These are phyloP conservation scores for Annulohypoxylon truncatum DNA, from an alignment of 2,329 filamentous ascomycete genomes.

Conservation along the genomic window DNA sequence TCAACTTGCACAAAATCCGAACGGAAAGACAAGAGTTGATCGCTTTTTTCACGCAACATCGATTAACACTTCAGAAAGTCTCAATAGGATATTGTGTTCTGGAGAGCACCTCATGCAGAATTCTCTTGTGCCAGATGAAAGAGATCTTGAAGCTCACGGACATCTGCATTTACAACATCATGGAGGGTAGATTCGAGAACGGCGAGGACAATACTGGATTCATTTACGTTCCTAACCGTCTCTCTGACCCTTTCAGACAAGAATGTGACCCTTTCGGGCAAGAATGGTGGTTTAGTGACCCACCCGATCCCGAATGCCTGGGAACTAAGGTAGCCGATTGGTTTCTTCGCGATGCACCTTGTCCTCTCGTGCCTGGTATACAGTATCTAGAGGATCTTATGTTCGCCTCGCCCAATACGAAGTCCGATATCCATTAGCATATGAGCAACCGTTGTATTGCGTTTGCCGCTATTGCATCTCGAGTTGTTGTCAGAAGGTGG, in stretches of 20 bases:
- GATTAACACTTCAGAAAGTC: background rate
- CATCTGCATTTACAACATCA: background rate
- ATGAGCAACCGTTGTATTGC: background rate
- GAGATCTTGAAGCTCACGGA: background rate
- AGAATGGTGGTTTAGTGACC: background rate
- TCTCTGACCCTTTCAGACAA: too few species aligned
- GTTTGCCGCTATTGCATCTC: background rate
- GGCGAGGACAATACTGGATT: background rate
- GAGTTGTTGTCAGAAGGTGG: too few species aligned
- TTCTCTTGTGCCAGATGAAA: slow-evolving; percentile 4
- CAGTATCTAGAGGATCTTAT: background rate
- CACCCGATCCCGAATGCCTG: background rate
- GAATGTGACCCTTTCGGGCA: too few species aligned
- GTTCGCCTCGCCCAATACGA: too few species aligned
- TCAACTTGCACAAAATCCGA: background rate
- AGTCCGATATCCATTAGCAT: too few species aligned
- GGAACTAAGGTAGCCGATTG: background rate
- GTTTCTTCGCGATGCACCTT: slow-evolving; percentile 3
- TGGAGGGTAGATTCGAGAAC: background rate
- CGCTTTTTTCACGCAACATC: slow-evolving; percentile 5
- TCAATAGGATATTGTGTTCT: background rate
- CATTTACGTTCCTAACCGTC: too few species aligned
- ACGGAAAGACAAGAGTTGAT: slow-evolving; percentile 17
- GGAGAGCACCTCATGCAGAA: background rate
- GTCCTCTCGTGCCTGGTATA: background rate